Evolutionary conservation across 805 yeast species (phyloP).

Genomic region (Candida saitoana): DNA sequence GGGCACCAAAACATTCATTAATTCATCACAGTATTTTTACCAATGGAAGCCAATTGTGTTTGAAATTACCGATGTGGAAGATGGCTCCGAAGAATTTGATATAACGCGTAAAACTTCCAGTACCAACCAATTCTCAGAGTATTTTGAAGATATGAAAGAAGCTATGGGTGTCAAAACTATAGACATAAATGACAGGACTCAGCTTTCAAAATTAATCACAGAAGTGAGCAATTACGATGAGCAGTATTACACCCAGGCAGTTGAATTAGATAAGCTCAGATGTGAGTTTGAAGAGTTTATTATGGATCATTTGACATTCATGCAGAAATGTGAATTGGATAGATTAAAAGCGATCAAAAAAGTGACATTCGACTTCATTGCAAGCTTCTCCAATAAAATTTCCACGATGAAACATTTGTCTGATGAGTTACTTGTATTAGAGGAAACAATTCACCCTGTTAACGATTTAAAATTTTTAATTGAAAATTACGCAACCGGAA

Average conservation of each 20-base stretch:
- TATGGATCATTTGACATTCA: conserved; percentile 66
- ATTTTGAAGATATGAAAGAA: conserved; percentile 42
- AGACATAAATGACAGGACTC: conserved; percentile 49
- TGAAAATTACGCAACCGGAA: conserved; percentile 68
- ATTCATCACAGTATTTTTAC: conserved; percentile 67
- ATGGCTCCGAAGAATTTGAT: conserved; percentile 9
- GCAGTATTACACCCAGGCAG: conserved; percentile 48
- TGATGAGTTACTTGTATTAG: conserved; percentile 59
- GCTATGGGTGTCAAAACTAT: conserved; percentile 40
- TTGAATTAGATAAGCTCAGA: conserved; percentile 58
- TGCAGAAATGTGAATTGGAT: conserved; percentile 81
- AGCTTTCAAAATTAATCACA: conserved; percentile 45
- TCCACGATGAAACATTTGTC: conserved; percentile 54
- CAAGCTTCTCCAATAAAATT: conserved; percentile 59
- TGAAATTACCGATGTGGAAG: conserved; percentile 35
- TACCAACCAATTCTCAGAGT: conserved; percentile 19
- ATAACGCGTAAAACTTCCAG: conserved; percentile 2
- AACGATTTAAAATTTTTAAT: conserved; percentile 64
- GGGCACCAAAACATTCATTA: conserved; percentile 52
- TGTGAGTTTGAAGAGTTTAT: conserved; percentile 71
- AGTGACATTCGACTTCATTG: conserved; percentile 67
- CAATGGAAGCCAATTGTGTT: conserved; percentile 78
- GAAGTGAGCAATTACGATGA: conserved; percentile 60
- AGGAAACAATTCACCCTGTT: conserved; percentile 67
- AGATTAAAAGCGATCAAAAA: conserved; percentile 72